Percentiles rank a stretch among this genome's conserved stretches.
phyloP scores from a whole-genome alignment of 768 basidiomycete species.

The Solioccasus polychromus region DNA sequence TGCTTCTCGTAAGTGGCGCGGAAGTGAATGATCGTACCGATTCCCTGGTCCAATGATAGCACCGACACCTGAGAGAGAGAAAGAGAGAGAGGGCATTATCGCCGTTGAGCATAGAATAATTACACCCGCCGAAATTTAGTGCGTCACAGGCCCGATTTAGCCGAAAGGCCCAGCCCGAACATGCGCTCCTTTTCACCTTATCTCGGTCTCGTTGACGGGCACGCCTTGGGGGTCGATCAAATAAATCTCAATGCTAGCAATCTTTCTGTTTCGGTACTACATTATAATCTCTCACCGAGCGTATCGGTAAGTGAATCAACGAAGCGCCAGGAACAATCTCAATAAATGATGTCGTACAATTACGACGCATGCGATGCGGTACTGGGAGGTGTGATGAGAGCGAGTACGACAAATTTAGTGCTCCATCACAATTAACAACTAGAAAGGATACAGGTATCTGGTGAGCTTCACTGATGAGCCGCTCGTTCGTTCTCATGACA shows the following conservation, averaged over 20 bases:
- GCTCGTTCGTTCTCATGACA: constrained; percentile 9
- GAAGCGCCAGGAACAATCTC: constrained; percentile 21
- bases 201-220: constrained; percentile 2
- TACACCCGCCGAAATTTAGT: constrained; percentile 23
- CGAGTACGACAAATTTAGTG: constrained; percentile 27
- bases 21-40: constrained; percentile 25
- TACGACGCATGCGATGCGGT: constrained; percentile 18
- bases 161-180: constrained; percentile 9
- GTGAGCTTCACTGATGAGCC: constrained; percentile 10
- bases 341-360: constrained; percentile 28
- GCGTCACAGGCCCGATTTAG: constrained; percentile 19
- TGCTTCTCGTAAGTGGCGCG: constrained; percentile 31
- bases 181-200: constrained; percentile 1
- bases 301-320: constrained; percentile 1
- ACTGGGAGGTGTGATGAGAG: constrained; percentile 19
- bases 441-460: constrained; percentile 25
- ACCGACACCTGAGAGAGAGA: constrained; percentile 14
- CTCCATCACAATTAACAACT: constrained; percentile 31
- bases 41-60: constrained; percentile 16
- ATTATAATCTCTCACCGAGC: not conserved
- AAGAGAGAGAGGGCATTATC: constrained; percentile 10
- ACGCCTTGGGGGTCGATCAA: not conserved
- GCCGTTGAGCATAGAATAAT: constrained; percentile 14
- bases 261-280: not conserved
- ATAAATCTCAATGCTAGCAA: not conserved